These are phyloP conservation scores for Colletotrichum godetiae DNA, from an alignment of 2,329 filamentous ascomycete genomes.

Conservation along the genomic window DNA sequence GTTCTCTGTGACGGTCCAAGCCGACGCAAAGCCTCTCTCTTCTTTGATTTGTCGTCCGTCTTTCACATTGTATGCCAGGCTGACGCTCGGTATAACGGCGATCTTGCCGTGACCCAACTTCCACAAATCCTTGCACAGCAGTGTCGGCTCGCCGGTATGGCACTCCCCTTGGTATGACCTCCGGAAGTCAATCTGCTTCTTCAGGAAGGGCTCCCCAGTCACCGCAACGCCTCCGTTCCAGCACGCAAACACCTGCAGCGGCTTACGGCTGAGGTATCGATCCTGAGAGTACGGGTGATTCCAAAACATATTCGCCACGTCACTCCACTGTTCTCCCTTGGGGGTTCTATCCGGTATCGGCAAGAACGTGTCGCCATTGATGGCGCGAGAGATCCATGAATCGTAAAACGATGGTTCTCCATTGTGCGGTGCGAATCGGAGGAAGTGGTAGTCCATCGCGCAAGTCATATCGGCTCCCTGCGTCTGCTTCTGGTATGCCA, in stretches of 20 bases:
- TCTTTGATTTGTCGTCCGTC: constrained; percentile 58
- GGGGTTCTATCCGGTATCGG: constrained; percentile 52
- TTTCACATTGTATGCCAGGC: constrained; percentile 64
- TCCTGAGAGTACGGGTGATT: constrained; percentile 52
- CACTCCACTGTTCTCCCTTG: constrained; percentile 59
- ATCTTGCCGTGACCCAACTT: constrained; percentile 60
- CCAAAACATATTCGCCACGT: constrained; percentile 64
- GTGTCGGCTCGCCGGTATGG: constrained; percentile 63
- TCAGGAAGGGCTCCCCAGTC: constrained; percentile 57
- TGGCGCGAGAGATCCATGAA: constrained; percentile 63
- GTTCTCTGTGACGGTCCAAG: constrained; percentile 22
- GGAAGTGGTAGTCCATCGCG: constrained; percentile 68
- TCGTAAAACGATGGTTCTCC: constrained; percentile 63
- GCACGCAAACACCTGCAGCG: constrained; percentile 70
- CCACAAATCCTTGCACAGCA: constrained; percentile 70
- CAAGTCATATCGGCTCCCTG: constrained; percentile 68
- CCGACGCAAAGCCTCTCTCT: constrained; percentile 58
- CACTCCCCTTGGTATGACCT: constrained; percentile 55
- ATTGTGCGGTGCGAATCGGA: constrained; percentile 40
- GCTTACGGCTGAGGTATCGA: constrained; percentile 49
- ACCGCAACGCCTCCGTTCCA: constrained; percentile 69
- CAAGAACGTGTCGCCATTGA: constrained; percentile 67
- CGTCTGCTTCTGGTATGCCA: constrained; percentile 55
- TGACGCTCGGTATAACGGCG: constrained; percentile 66
- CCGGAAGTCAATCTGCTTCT: constrained; percentile 55